Evolutionary conservation across 805 yeast genomes (phyloP), one percentile per base, ranked within the genome.

Genomic region (Pichia cabralensis): DNA sequence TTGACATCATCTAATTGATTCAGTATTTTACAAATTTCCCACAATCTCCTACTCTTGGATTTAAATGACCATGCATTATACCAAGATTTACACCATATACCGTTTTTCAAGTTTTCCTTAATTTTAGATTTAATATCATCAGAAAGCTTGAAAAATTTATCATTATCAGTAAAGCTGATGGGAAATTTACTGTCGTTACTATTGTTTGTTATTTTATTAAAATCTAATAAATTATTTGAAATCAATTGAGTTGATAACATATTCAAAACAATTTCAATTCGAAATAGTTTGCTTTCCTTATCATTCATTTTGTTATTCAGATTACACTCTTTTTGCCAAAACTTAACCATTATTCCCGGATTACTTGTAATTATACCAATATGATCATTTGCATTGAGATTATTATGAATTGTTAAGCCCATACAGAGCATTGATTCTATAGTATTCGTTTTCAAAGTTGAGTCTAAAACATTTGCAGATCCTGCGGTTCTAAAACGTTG

Each of bases 401-500:
- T 19, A 19, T 38, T 42, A 17, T 34, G 32, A 22, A 35, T 29
- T 21, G 31, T 31, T 15, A 40, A 25, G 1, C 43, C 43, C 46
- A 42, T 42, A 4, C 50, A 41, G 13, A 71, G 27, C 65, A 69
- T 67, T 12, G 65, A 62, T 45, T 76, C 84, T 22, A 76, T 45
- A 16, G 74, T 61, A 36, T 74, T 76, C 5, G 72, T 65, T 33
- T 66, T 62, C 20, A 75, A 48, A 3, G 76, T 64, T 36, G 66
- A 63, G 35, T 74, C 78, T 5, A 71, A 55, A 1, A 76, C 65
- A 13, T 50, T 52, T 9, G 60, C 56, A 2, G 68, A 56, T 0
- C 77, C 69, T 42, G 53, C 54, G 0, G 73, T 61, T 32, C 82
- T 58, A 26, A 67, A 58, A 26, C 83, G 46, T 48, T 77, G 84